Evolutionary conservation across 805 yeast species (phyloP), one percentile per base, ranked within the genome.

Genomic region (Limtongia smithiae): DNA sequence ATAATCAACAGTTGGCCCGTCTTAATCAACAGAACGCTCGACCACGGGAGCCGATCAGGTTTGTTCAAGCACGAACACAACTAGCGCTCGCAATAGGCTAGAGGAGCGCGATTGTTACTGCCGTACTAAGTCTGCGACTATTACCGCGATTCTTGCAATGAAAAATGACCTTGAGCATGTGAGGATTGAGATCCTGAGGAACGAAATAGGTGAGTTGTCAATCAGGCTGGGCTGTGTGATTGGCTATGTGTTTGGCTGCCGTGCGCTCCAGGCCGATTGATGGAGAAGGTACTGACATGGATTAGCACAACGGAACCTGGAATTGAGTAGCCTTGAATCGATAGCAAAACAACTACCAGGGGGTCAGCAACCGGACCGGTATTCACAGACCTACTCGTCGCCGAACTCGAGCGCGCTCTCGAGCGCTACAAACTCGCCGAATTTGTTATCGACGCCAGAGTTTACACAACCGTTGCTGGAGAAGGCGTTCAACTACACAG

Each of bases 261-360:
- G n/a, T n/a, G n/a, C n/a, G n/a, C 27, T 21, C 20, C 17, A 12
- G n/a, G 6, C 20, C 30, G 18, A 17, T 21, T 41, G 3, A 41
- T 37, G 2, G 6, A 14, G 6, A 8, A 21, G 5, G 15, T 28
- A 4, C n/a, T 18, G 17, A 17, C n/a, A 8, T 24, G 3, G 15
- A 15, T 15, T n/a, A 50, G 55, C 49, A 1, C 55, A 51, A 34
- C 43, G 55, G 17, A 48, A 37, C 24, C 18, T 51, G 22, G 55
- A 51, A 32, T 28, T 51, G 8, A n/a, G 21, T n/a, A 52, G 56
- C 33, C 34, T 52, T 5, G 54, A 48, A 37, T 44, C 56, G 5
- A 52, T 52, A 18, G 53, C 50, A 9, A 46, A 44, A 15, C 50
- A 48, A 20, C 35, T 52, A 21, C 56, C 56, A 28, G 37, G 33